Evolutionary conservation across 129 eudicot genomes (phyloP).

Genomic region (Glebionis coronaria): DNA sequence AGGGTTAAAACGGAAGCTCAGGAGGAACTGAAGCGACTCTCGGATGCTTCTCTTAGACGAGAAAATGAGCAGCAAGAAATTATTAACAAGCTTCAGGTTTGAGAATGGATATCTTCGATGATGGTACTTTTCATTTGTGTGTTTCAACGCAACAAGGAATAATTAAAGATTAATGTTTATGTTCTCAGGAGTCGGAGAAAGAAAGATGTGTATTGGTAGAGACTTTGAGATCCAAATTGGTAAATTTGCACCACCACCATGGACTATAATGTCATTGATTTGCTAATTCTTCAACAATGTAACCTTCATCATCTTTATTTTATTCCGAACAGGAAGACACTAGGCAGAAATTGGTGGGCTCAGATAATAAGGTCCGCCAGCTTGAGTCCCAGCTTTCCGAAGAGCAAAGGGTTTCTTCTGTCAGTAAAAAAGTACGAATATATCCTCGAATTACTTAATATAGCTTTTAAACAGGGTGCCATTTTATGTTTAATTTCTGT

Average conservation of each 20-base stretch:
- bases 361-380: constrained; percentile 85
- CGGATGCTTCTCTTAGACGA: constrained; percentile 58
- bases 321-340: constrained; percentile 66
- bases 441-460: constrained; percentile 14
- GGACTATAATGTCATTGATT: constrained; percentile 13
- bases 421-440: constrained; percentile 41
- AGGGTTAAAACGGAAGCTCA: constrained; percentile 80
- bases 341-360: constrained; percentile 65
- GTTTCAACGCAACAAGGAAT: not conserved
- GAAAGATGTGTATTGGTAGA: constrained; percentile 75
- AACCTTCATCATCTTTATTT: constrained; percentile 14
- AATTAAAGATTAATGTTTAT: constrained; percentile 5
- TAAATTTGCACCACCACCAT: constrained; percentile 28
- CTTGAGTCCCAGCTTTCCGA: constrained; percentile 64
- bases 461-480: not conserved
- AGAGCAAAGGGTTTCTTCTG: constrained; percentile 54
- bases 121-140: constrained; percentile 8
- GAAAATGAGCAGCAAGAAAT: constrained; percentile 95
- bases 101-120: constrained; percentile 12
- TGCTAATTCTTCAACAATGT: constrained; percentile 2
- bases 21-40: constrained; percentile 72
- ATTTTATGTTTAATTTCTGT: not conserved
- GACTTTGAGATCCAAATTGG: constrained; percentile 77
- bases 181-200: constrained; percentile 76
- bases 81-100: constrained; percentile 90